Conservation (phyloP, 441 rosid species). For the Viola pubescens region DNA sequence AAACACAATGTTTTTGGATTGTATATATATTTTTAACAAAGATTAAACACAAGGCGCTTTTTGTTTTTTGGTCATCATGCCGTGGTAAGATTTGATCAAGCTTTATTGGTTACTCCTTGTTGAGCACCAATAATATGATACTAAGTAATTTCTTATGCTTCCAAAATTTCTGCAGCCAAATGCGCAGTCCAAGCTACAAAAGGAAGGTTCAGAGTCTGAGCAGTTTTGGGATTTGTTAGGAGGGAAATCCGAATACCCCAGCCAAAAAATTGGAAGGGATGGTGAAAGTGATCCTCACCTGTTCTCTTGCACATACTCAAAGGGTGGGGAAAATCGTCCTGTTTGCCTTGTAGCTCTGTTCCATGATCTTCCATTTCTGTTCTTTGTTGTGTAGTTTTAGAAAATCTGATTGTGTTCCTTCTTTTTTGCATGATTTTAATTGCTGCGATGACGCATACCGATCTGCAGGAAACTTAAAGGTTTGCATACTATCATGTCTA, state of each 20-base stretch:
- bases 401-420: slow-evolving; percentile 13
- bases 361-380: slow-evolving; percentile 10
- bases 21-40: too few relatives aligned
- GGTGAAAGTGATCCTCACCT: slow-evolving; percentile 91
- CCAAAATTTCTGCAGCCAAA: slow-evolving; percentile 59
- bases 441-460: slow-evolving; percentile 19
- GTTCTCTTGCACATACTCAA: slow-evolving; percentile 59
- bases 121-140: not conserved
- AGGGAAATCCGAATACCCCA: slow-evolving; percentile 78
- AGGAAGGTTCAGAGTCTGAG: slow-evolving; percentile 90
- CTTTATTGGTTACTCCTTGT: slow-evolving; percentile 4
- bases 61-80: not conserved
- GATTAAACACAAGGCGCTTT: not conserved
- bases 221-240: slow-evolving; percentile 89
- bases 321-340: slow-evolving; percentile 33
- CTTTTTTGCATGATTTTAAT: slow-evolving; percentile 22
- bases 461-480: slow-evolving; percentile 76
- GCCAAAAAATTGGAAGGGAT: slow-evolving; percentile 61
- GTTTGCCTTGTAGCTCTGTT: slow-evolving; percentile 2
- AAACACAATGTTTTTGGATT: too few relatives aligned
- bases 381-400: slow-evolving; percentile 1
- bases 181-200: slow-evolving; percentile 65
- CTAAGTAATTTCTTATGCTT: not conserved
- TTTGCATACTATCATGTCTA: slow-evolving; percentile 18
- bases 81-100: not conserved